Conservation (phyloP, 2,329 filamentous ascomycete genomes). For the Fusarium sp. region DNA sequence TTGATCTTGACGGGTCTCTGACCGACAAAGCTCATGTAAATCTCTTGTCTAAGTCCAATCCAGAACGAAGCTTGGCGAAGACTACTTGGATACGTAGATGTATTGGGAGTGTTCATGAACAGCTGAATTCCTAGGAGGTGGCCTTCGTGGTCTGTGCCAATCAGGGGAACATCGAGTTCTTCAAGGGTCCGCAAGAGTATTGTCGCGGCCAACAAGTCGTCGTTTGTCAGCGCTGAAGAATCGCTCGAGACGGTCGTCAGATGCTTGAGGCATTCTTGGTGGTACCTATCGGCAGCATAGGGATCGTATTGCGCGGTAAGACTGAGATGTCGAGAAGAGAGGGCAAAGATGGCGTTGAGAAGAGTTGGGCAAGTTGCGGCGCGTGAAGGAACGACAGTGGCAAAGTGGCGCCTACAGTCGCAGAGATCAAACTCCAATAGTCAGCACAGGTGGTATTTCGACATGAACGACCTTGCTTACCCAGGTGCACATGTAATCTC, state of each 20-base stretch:
- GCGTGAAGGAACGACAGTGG: slow-evolving; percentile 63
- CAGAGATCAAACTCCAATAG: slow-evolving; percentile 55
- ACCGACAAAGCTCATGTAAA: slow-evolving; percentile 66
- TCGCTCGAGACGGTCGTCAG: slow-evolving; percentile 61
- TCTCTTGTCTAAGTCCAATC: slow-evolving; percentile 69
- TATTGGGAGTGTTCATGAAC: slow-evolving; percentile 57
- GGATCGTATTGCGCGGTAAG: slow-evolving; percentile 56
- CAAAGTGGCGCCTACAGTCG: slow-evolving; percentile 60
- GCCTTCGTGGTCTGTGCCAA: slow-evolving; percentile 59
- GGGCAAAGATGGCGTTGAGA: slow-evolving; percentile 67
- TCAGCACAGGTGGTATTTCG: neutral
- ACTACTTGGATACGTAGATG: slow-evolving; percentile 43
- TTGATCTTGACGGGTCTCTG: slow-evolving; percentile 61
- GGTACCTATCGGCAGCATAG: slow-evolving; percentile 63
- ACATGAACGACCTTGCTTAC: slow-evolving; percentile 18
- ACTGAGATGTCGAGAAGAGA: slow-evolving; percentile 66
- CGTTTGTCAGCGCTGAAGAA: slow-evolving; percentile 55
- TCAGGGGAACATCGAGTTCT: slow-evolving; percentile 59
- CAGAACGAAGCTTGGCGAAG: slow-evolving; percentile 67
- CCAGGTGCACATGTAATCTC: slow-evolving; percentile 46
- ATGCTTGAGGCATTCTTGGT: slow-evolving; percentile 63
- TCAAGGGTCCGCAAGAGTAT: slow-evolving; percentile 69
- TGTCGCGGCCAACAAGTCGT: slow-evolving; percentile 66
- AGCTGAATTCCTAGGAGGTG: slow-evolving; percentile 60
- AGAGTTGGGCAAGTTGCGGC: slow-evolving; percentile 63